A percentile compares a stretch with the other conserved stretches of the same genome.
Evolutionary conservation across 768 basidiomycete genomes (phyloP).

Genomic region (Lentinula raphanica): DNA sequence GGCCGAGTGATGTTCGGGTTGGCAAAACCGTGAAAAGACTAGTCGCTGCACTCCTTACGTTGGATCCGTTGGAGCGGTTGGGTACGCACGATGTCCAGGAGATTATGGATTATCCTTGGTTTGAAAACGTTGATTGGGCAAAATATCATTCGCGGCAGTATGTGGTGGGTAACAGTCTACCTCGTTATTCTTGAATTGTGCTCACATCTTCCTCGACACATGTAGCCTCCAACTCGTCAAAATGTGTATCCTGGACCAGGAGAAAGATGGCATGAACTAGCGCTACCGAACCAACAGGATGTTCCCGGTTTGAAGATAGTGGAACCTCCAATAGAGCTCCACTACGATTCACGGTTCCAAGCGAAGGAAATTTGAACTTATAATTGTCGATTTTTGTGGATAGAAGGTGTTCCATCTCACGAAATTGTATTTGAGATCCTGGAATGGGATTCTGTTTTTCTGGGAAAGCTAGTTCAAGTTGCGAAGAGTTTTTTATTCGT

Average conservation of each 20-base stretch:
- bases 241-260: conserved; percentile 32
- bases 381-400: background rate
- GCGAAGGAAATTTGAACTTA: background rate
- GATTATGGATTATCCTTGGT: conserved; percentile 40
- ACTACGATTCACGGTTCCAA: conserved; percentile 31
- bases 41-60: conserved; percentile 34
- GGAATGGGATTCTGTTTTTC: no score
- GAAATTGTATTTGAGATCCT: no score
- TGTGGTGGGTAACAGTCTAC: conserved; percentile 29
- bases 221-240: conserved; percentile 4
- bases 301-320: conserved; percentile 37
- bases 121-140: conserved; percentile 41
- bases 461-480: no score
- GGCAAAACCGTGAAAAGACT: conserved; percentile 39
- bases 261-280: conserved; percentile 32
- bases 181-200: background rate
- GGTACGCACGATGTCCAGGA: conserved; percentile 29
- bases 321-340: conserved; percentile 27
- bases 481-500: no score
- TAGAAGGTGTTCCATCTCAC: no score
- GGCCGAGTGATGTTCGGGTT: conserved; percentile 31
- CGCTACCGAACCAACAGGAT: conserved; percentile 28
- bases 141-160: conserved; percentile 39
- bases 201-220: background rate
- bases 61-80: conserved; percentile 32